Percentiles rank a stretch among this genome's conserved stretches.
These are phyloP conservation scores for Xylaria multiplex DNA, from an alignment of 2,329 filamentous ascomycete genomes.

Conservation along the genomic window DNA sequence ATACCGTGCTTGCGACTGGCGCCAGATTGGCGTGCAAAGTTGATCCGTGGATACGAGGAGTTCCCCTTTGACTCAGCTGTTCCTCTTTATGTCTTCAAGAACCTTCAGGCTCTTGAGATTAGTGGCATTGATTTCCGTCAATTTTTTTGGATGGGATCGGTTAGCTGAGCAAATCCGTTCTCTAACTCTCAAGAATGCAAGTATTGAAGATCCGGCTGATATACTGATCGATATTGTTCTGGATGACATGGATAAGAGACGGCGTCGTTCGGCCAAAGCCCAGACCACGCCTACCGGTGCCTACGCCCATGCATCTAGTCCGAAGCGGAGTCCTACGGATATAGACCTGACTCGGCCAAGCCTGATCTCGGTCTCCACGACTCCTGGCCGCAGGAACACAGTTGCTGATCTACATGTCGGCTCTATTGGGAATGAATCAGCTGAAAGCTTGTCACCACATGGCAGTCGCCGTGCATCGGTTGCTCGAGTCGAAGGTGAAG, in stretches of 20 bases:
- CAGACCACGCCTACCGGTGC: constrained; percentile 81
- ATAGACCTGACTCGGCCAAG: constrained; percentile 74
- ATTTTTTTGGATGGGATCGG: constrained; percentile 96
- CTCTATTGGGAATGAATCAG: constrained; percentile 67
- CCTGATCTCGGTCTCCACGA: constrained; percentile 70
- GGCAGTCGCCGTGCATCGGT: constrained; percentile 57
- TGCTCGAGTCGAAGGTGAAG: constrained; percentile 60
- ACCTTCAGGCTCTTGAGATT: constrained; percentile 91
- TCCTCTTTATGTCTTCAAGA: constrained; percentile 96
- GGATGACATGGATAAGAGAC: constrained; percentile 94
- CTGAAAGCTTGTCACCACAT: constrained; percentile 51
- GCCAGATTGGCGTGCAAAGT: constrained; percentile 89
- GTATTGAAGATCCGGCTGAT: constrained; percentile 89
- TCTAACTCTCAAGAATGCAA: constrained; percentile 86
- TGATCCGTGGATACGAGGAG: constrained; percentile 94
- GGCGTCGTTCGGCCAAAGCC: constrained; percentile 85
- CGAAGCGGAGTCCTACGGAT: constrained; percentile 70
- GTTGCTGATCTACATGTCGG: constrained; percentile 63
- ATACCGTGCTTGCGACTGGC: constrained; percentile 90
- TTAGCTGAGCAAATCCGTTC: constrained; percentile 91
- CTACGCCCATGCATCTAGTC: constrained; percentile 68
- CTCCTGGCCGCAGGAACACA: constrained; percentile 60
- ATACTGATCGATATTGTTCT: constrained; percentile 92
- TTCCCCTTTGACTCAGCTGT: constrained; percentile 98
- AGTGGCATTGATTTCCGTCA: constrained; percentile 96